Evolutionary conservation across 139 green algal genomes (phyloP), one percentile per base, ranked within the genome.

Genomic region (Asterochloris erici): DNA sequence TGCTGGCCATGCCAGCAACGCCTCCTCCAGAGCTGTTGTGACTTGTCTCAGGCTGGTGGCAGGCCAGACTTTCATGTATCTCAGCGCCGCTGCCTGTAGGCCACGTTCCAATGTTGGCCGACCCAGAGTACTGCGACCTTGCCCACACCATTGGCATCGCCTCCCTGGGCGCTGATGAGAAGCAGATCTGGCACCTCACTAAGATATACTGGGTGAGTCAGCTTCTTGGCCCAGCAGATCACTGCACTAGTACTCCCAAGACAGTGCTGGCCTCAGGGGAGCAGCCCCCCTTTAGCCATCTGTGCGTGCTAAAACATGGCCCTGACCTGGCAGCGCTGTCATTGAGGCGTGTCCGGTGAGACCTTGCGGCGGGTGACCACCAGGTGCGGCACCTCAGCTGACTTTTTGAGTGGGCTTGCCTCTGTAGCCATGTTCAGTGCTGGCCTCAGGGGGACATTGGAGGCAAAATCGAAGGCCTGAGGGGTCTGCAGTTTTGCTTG

Each of bases 91-190:
- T 79, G 11, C 82, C n/a, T 63, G 74, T 90, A 91, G 95, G 95
- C 62, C 95, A 98, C 81, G 90, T 98, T 63, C 91, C 94, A 16
- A 96, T 98, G 93, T 91, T 98, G 73, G 92, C 92, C 10, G 89
- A 97, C 83, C 88, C 88, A 12, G 84, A 81, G 11, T 98, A 92
- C 88, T 91, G 89, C 0, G 86, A 92, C 15, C 83, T 98, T 77
- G 89, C 94, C 23, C 90, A 98, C 54, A 84, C 87, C 28, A 98
- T 98, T 76, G 95, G 95, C 0, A 21, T 91, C 26, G 95, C 95
- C 13, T 95, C 90, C 10, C 88, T 98, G 78, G 90, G 88, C 0
- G 95, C 94, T 1, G 86, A 93, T 75, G 93, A 98, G 62, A 94
- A 94, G 82, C 84, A 91, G 79, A 95, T 98, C 69, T 98, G 95